Base-by-base conservation (phyloP, 441 rosid species). In the Erodium texanum region DNA sequence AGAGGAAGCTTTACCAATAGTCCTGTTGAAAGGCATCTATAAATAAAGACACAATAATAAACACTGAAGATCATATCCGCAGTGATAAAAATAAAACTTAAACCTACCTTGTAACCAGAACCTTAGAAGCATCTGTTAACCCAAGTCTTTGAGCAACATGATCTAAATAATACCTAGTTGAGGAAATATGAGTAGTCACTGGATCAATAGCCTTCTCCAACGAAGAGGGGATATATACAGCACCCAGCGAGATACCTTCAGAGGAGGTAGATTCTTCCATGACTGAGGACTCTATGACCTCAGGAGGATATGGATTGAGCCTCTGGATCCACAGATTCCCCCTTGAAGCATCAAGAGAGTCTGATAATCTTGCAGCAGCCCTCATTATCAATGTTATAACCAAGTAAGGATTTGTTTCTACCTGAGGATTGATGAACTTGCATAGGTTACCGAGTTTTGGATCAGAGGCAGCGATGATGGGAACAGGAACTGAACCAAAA, bases 1-100 rank as follows among this genome's bases (percentile, higher is more conserved):
- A 9, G 94, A 94, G 24, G 90, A 86, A 73, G 94, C 82, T 85
- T 85, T 94, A 61, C 99, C 97, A 74, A 92, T 59, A 69, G 85
- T 77, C 85, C 99, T 92, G 86, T 80, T 52, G 68, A 76, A 74
- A 67, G 70, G 68, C 62, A 79, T 73, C 71, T 23, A 67, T 56
- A 65, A 65, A 56, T 71, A 73, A 36, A n/a, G n/a, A n/a, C n/a
- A n/a, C n/a, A n/a, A n/a, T n/a, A n/a, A n/a, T n/a, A n/a, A n/a
- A n/a, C n/a, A n/a, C n/a, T n/a, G 38, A 34, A 34, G 10, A 34
- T 34, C 38, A 34, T 34, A 34, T 34, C 63, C 52, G 29, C 59
- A 52, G 54, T 24, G 36, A 56, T 24, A 75, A 68, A 59, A 23
- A 19, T 16, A 14, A 22, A 3, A 79, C 27, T 68, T 62, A n/a